These are phyloP conservation scores for Aspergillus taichungensis DNA, from an alignment of 495 filamentous ascomycete species.

Conservation along the genomic window DNA sequence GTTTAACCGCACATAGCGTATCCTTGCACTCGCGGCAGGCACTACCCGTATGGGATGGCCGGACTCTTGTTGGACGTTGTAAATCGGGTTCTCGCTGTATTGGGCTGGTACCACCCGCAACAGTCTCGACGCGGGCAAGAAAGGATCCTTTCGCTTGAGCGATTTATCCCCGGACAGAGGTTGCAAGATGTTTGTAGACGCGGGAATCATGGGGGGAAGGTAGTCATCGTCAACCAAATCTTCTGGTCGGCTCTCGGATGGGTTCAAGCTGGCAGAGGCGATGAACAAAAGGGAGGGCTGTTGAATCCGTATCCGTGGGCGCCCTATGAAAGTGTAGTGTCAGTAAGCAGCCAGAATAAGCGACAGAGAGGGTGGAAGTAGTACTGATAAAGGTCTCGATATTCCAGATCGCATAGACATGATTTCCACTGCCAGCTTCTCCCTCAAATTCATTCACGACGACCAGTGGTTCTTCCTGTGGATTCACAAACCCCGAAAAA, in stretches of 20 bases:
- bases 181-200: conserved; percentile 74
- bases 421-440: conserved; percentile 43
- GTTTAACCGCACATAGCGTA: conserved; percentile 69
- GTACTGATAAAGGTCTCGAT: conserved; percentile 62
- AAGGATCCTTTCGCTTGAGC: conserved; percentile 56
- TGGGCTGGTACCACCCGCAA: conserved; percentile 63
- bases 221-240: conserved; percentile 56
- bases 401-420: conserved; percentile 74
- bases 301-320: conserved; percentile 71
- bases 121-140: conserved; percentile 71
- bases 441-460: conserved; percentile 47
- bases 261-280: conserved; percentile 59
- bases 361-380: conserved; percentile 1
- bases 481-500: conserved; percentile 51
- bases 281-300: conserved; percentile 69
- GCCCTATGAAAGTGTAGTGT: conserved; percentile 29
- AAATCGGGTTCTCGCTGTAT: conserved; percentile 51
- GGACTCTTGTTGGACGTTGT: conserved; percentile 52
- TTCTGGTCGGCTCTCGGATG: conserved; percentile 41
- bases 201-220: conserved; percentile 64
- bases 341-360: neutral
- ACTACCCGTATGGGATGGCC: conserved; percentile 61
- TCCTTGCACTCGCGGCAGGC: conserved; percentile 74
- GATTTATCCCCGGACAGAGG: conserved; percentile 62
- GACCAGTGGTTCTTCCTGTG: conserved; percentile 52